These are phyloP conservation scores for Colletotrichum orbiculare DNA, from an alignment of 2,329 filamentous ascomycete species.

Conservation along the genomic window DNA sequence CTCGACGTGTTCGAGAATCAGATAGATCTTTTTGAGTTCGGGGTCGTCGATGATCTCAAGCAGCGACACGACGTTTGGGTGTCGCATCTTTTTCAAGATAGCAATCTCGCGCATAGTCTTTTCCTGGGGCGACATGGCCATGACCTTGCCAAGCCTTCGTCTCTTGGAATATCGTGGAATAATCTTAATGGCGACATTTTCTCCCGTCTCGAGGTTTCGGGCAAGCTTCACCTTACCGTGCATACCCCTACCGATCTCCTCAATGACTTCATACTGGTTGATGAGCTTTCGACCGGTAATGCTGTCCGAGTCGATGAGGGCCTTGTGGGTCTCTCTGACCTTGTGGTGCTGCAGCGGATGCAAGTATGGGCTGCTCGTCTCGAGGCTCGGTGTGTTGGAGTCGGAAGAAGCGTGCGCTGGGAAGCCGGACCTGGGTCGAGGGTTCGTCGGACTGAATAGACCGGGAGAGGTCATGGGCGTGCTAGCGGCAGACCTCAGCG, in stretches of 20 bases:
- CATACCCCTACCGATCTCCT: conserved; percentile 94
- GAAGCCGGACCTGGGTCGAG: conserved; percentile 51
- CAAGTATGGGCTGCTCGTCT: conserved; percentile 68
- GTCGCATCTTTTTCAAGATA: conserved; percentile 97
- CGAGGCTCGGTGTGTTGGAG: conserved; percentile 62
- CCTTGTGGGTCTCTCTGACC: conserved; percentile 90
- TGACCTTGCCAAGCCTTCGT: conserved; percentile 87
- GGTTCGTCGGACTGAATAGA: conserved; percentile 66
- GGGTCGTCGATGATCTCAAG: conserved; percentile 98
- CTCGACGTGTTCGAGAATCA: conserved; percentile 95
- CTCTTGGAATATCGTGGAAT: conserved; percentile 96
- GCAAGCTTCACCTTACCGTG: conserved; percentile 98
- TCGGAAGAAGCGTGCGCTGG: conserved; percentile 61
- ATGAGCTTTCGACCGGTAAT: conserved; percentile 94
- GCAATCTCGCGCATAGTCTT: conserved; percentile 97
- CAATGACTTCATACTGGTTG: conserved; percentile 97
- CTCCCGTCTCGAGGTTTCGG: conserved; percentile 78
- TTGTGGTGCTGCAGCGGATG: conserved; percentile 79
- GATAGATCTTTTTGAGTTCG: conserved; percentile 96
- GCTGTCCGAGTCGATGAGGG: conserved; percentile 88
- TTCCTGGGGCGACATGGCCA: conserved; percentile 71
- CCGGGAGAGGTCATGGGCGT: conserved; percentile 71
- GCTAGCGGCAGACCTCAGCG: conserved; percentile 62
- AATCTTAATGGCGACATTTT: conserved; percentile 97
- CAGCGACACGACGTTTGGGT: conserved; percentile 95